Evolutionary conservation across 495 filamentous ascomycete genomes (phyloP).

Genomic region (Penicillium taxi): DNA sequence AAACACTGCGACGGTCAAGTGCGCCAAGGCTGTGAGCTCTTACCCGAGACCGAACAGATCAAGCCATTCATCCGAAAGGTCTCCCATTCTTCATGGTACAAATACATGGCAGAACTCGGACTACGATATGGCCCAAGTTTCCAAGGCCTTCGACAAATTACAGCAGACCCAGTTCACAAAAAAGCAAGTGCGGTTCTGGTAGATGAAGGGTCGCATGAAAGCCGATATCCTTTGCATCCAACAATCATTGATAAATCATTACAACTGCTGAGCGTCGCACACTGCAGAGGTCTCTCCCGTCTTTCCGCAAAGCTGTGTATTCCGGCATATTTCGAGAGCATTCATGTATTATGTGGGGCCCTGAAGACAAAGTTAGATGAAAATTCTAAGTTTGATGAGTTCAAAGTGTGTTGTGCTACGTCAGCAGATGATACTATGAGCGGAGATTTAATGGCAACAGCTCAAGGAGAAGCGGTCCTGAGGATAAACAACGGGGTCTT

Average conservation of each 20-base stretch:
- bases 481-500: too few species aligned
- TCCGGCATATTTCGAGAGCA: too few species aligned
- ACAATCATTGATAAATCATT: constrained; percentile 29
- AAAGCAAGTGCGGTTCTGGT: constrained; percentile 1
- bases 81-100: constrained; percentile 25
- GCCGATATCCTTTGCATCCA: constrained; percentile 31
- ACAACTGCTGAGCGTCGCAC: not conserved
- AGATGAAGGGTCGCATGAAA: constrained; percentile 13
- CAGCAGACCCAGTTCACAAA: constrained; percentile 11
- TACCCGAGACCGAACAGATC: constrained; percentile 1
- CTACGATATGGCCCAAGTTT: constrained; percentile 30
- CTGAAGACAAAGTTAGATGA: too few species aligned
- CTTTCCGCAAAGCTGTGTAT: too few species aligned
- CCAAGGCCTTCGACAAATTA: constrained; percentile 19
- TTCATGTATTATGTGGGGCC: too few species aligned
- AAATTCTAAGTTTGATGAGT: too few species aligned
- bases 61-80: constrained; percentile 8
- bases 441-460: too few species aligned
- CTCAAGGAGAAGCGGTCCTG: too few species aligned
- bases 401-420: too few species aligned
- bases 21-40: not conserved
- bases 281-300: not conserved
- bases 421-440: too few species aligned
- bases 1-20: constrained; percentile 38
- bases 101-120: constrained; percentile 23